Conservation (phyloP, 2,329 filamentous ascomycete species). For the Bipolaris oryzae region DNA sequence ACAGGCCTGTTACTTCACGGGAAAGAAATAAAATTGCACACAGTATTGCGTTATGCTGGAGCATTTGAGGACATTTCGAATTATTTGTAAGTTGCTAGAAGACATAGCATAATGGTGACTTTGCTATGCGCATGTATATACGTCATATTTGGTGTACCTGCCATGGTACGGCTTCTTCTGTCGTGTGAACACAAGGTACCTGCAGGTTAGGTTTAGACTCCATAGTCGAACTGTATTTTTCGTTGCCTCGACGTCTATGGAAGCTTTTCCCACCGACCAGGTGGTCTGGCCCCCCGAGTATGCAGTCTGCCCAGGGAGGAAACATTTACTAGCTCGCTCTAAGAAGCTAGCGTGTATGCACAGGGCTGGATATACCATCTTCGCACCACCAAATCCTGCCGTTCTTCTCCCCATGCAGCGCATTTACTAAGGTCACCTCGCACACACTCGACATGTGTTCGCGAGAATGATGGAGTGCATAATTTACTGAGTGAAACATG, state of each 20-base stretch:
- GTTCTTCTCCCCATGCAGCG: background rate
- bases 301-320: background rate
- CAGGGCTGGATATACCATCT: background rate
- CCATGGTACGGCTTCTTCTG: background rate
- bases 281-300: background rate
- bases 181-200: background rate
- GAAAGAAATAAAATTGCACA: background rate
- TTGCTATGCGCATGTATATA: slow-evolving; percentile 1
- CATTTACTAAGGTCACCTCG: too few species aligned
- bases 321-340: slow-evolving; percentile 1
- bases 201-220: background rate
- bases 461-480: slow-evolving; percentile 35
- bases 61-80: background rate
- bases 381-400: background rate
- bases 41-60: background rate
- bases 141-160: background rate
- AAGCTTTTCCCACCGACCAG: background rate
- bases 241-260: background rate
- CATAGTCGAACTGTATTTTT: background rate
- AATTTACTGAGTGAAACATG: slow-evolving; percentile 40
- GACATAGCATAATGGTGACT: background rate
- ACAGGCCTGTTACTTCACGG: background rate
- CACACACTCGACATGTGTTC: slow-evolving; percentile 23
- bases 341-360: background rate
- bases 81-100: background rate